Percentiles rank a stretch among this genome's conserved stretches.
These are phyloP conservation scores for Alternaria arbusti DNA, from an alignment of 2,329 filamentous ascomycete genomes.

Conservation along the genomic window DNA sequence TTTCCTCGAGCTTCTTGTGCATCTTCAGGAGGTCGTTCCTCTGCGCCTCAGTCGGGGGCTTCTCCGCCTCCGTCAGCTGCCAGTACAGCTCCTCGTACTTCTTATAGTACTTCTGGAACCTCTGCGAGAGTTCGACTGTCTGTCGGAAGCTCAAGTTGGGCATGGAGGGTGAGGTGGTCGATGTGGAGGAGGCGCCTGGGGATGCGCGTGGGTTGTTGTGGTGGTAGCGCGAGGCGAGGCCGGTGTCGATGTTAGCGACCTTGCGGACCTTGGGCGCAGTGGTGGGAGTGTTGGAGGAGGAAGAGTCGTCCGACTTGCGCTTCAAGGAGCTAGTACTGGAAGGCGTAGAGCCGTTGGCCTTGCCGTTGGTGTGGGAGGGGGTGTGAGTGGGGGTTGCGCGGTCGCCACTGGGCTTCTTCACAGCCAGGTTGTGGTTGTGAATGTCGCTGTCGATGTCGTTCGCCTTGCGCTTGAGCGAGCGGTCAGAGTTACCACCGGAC, in stretches of 20 bases:
- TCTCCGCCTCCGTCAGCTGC: constrained; percentile 47
- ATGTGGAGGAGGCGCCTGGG: constrained; percentile 43
- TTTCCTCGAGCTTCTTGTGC: constrained; percentile 60
- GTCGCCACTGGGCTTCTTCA: constrained; percentile 43
- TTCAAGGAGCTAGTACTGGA: constrained; percentile 48
- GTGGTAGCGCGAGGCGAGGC: constrained; percentile 44
- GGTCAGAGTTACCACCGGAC: constrained; percentile 40
- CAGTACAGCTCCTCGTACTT: constrained; percentile 64
- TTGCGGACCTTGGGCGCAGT: constrained; percentile 41
- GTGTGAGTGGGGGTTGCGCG: constrained; percentile 39
- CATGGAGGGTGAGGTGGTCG: constrained; percentile 42
- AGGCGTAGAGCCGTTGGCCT: constrained; percentile 35
- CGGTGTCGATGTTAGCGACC: constrained; percentile 43
- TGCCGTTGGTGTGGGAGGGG: constrained; percentile 37
- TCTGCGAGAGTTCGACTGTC: constrained; percentile 54
- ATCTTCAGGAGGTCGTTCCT: constrained; percentile 60
- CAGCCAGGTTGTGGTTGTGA: constrained; percentile 43
- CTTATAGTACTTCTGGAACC: constrained; percentile 65
- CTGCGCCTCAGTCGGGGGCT: constrained; percentile 57
- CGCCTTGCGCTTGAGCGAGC: constrained; percentile 50
- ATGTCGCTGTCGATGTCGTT: constrained; percentile 47
- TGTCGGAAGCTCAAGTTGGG: constrained; percentile 51
- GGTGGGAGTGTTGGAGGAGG: constrained; percentile 36
- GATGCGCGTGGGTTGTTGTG: constrained; percentile 41
- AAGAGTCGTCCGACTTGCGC: constrained; percentile 53